A percentile compares a stretch with the other conserved stretches of the same genome.
Conservation (phyloP, 2,329 filamentous ascomycete genomes). For the Endoconidiophora laricicola region DNA sequence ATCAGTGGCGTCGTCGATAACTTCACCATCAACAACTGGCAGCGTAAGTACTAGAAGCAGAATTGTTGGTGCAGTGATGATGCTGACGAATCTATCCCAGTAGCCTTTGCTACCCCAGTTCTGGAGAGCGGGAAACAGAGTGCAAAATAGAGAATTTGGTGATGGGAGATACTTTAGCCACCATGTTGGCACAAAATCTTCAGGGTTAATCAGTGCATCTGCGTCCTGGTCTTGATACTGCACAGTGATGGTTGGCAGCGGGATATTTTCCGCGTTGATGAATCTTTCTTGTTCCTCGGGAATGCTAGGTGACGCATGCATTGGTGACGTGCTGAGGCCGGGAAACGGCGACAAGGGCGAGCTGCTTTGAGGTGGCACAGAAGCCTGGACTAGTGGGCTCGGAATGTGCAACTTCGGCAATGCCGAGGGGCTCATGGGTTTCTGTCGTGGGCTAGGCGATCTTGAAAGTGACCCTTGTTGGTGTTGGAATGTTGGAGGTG, state of each 20-base stretch:
- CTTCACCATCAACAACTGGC: constrained; percentile 67
- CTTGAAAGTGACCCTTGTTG: not conserved
- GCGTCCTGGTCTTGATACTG: constrained; percentile 2
- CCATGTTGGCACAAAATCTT: constrained; percentile 31
- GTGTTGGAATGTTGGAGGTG: constrained; percentile 19
- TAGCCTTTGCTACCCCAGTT: constrained; percentile 67
- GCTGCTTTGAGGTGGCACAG: constrained; percentile 12
- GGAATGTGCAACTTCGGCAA: constrained; percentile 22
- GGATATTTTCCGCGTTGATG: not conserved
- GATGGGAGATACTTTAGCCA: constrained; percentile 66
- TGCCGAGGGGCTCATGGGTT: constrained; percentile 2
- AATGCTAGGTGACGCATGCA: constrained; percentile 5
- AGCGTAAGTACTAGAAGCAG: constrained; percentile 79
- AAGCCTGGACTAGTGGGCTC: constrained; percentile 37
- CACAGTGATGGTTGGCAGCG: constrained; percentile 4
- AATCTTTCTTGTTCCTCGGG: not conserved
- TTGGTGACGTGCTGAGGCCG: constrained; percentile 23
- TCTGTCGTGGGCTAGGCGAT: constrained; percentile 6
- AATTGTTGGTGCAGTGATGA: constrained; percentile 77
- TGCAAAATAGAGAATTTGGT: constrained; percentile 52
- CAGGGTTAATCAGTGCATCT: not conserved
- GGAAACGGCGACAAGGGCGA: constrained; percentile 32
- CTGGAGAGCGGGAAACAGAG: constrained; percentile 74
- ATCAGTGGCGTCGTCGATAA: constrained; percentile 25
- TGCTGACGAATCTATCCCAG: constrained; percentile 68